Evolutionary conservation across 2,329 filamentous ascomycete species (phyloP), one percentile per base, ranked within the genome.

Genomic region (Aureobasidium lini): DNA sequence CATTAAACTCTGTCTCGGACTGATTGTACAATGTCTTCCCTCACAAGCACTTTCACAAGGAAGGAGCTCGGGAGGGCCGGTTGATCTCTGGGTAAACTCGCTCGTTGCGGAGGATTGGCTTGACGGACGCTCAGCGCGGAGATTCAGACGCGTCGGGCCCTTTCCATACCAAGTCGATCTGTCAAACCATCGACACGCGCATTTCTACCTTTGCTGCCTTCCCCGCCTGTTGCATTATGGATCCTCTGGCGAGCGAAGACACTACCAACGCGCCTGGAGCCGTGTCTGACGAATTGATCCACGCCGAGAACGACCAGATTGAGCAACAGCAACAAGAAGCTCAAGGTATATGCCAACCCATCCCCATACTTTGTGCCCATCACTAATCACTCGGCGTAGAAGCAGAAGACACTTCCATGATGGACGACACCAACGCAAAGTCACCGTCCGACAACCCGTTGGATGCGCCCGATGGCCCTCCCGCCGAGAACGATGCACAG

Each of bases 371-470:
- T 28, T 47, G 44, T 36, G 37, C 47, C 9, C 46, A 36, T 9
- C 16, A 4, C 40, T 48, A 3, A 42, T 28, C 29, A 11, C 18
- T 6, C 3, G 16, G 36, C 43, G 1, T 16, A 29, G 29, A 43
- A 57, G 65, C 65, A 37, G 63, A 62, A 50, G 70, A 73, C 63
- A 70, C 68, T 15, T 65, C 68, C 28, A 73, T 72, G 69, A 64
- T 64, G 4, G 70, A 71, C 39, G 67, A 67, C 56, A 62, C 62
- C 10, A 53, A 60, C 11, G 57, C 61, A 39, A 61, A 62, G 37
- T 59, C 59, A 39, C 58, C 69, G 15, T 74, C 72, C 29, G 72
- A 73, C 64, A 73, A 74, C 56, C 72, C 71, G 16, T 66, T 73
- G 15, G 70, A 72, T 66, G 70, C 70, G 62, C 70, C 70, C 4